phyloP scores from a whole-genome alignment of 1,139 yeast genomes.

The Debaryomycetaceae sp. region DNA sequence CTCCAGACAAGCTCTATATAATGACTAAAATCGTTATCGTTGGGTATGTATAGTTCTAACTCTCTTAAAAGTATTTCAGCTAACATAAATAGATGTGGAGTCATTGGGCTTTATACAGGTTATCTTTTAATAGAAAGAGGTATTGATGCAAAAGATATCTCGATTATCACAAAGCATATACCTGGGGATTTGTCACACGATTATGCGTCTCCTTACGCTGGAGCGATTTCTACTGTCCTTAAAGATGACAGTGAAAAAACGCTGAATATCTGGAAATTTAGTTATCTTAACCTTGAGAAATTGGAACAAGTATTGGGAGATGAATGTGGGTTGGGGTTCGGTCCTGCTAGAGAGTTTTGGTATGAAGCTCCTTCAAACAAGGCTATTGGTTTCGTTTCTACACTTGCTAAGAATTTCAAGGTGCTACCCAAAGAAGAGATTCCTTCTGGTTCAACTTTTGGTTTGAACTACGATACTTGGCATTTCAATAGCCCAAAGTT shows the following conservation, averaged over 20 bases:
- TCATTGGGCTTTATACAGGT: constrained; percentile 25
- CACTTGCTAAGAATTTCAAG: constrained; percentile 11
- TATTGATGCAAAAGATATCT: constrained; percentile 10
- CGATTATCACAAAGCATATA: constrained; percentile 16
- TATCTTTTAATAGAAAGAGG: constrained; percentile 18
- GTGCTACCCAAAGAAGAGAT: constrained; percentile 6
- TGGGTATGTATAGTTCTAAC: constrained; percentile 3
- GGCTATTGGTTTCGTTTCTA: constrained; percentile 7
- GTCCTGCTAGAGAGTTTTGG: constrained; percentile 10
- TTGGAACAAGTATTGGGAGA: constrained; percentile 12
- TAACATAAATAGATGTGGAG: constrained; percentile 13
- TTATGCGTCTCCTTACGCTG: constrained; percentile 24
- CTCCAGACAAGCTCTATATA: too few species aligned
- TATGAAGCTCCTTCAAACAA: constrained; percentile 8
- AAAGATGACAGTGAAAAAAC: constrained; percentile 5
- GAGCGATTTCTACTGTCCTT: constrained; percentile 16
- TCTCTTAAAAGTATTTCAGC: neutral
- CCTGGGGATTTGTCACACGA: constrained; percentile 21
- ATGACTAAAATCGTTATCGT: constrained; percentile 3
- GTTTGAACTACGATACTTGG: constrained; percentile 17
- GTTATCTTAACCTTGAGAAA: constrained; percentile 13
- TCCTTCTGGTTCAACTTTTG: constrained; percentile 11
- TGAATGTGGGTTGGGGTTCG: constrained; percentile 11
- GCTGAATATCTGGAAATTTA: constrained; percentile 11
- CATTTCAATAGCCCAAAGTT: constrained; percentile 22